Conservation (phyloP, 495 filamentous ascomycete species). For the Neurospora africana region DNA sequence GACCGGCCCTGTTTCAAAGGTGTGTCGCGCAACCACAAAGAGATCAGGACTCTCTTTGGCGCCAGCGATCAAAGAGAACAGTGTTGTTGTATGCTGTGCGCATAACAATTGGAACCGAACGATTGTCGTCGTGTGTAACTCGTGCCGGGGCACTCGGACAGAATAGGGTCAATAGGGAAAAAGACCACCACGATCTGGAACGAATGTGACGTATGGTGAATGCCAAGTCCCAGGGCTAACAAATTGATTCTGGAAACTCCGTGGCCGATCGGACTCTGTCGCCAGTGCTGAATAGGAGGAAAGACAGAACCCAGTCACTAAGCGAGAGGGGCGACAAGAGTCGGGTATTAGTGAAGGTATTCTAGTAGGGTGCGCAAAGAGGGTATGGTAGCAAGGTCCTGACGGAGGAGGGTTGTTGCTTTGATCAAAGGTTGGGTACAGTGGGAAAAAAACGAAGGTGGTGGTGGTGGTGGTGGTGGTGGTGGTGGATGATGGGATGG, state of each 20-base stretch:
- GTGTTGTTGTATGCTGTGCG: neutral
- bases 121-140: neutral
- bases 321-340: neutral
- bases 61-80: neutral
- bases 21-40: neutral
- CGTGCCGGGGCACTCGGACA: neutral
- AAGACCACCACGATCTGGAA: slow-evolving; percentile 1
- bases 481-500: neutral
- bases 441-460: neutral
- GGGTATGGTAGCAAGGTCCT: neutral
- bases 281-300: neutral
- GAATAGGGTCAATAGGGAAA: neutral
- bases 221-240: slow-evolving; percentile 3
- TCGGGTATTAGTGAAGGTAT: neutral
- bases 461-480: neutral
- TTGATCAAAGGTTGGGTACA: neutral
- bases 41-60: neutral
- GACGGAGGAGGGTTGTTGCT: neutral
- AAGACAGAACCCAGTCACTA: neutral
- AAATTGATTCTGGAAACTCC: neutral
- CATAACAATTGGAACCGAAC: neutral
- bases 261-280: neutral
- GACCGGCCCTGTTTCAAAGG: neutral
- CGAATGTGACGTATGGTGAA: slow-evolving; percentile 9
- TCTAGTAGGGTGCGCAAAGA: neutral